Conservation (phyloP, 2,329 filamentous ascomycete species). For the Calonectria crousiana region DNA sequence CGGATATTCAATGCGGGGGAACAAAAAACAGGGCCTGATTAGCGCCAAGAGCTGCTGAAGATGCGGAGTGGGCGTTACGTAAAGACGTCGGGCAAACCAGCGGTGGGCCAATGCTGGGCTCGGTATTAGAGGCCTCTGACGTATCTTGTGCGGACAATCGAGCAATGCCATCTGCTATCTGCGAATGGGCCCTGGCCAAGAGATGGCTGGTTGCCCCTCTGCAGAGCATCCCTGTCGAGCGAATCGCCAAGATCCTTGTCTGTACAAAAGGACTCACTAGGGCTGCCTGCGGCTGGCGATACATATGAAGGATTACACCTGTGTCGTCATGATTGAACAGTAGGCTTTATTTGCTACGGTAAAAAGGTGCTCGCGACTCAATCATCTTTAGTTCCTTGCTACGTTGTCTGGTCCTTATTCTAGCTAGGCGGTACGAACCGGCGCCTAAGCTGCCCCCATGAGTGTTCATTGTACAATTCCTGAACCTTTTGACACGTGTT, state of each 20-base stretch:
- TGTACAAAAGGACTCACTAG: not conserved
- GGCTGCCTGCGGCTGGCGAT: not conserved
- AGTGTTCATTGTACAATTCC: conserved; percentile 82
- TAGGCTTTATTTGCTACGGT: not conserved
- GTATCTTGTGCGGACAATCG: not conserved
- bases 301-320: not conserved
- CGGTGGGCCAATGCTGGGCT: not conserved
- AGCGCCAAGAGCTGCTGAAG: not conserved
- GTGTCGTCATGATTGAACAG: not conserved
- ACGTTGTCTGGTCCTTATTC: not conserved
- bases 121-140: conserved; percentile 6
- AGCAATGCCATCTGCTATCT: not conserved
- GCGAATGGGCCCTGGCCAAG: not conserved
- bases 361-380: not conserved
- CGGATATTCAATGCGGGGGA: conserved; percentile 23
- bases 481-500: conserved; percentile 69
- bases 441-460: conserved; percentile 77
- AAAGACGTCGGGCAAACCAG: not conserved
- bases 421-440: conserved; percentile 4
- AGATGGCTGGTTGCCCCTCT: not conserved
- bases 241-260: not conserved
- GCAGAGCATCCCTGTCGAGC: not conserved
- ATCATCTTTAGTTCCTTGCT: not conserved
- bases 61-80: conserved; percentile 4
- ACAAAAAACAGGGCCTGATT: not conserved